phyloP scores from a whole-genome alignment of 176 grass and related monocot species.

The Aegilops tauschii region DNA sequence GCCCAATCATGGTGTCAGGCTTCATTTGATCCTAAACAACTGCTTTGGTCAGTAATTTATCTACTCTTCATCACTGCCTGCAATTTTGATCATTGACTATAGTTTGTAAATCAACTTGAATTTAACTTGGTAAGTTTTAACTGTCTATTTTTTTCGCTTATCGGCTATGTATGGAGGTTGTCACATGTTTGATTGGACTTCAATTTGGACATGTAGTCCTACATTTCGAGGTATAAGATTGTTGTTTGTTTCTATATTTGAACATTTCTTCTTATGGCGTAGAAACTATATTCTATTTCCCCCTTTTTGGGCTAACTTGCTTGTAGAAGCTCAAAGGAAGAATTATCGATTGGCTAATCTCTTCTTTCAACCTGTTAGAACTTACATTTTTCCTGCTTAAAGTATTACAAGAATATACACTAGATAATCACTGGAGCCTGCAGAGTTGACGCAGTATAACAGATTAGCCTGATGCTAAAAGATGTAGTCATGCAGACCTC shows the following conservation, averaged over 20 bases:
- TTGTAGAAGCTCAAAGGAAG: constrained; percentile 59
- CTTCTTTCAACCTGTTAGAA: constrained; percentile 52
- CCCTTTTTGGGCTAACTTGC: not conserved
- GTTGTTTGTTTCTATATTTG: not conserved
- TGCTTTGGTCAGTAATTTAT: constrained; percentile 46
- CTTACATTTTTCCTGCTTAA: constrained; percentile 31
- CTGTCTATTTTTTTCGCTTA: not conserved
- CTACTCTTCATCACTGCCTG: not conserved
- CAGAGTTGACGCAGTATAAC: too few species aligned
- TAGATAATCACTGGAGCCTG: too few species aligned
- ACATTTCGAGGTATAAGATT: constrained; percentile 57
- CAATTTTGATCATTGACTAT: not conserved
- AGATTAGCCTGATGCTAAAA: too few species aligned
- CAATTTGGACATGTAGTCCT: constrained; percentile 75
- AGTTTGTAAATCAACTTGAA: not conserved
- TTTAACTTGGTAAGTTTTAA: not conserved
- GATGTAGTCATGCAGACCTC: too few species aligned
- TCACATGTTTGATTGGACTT: constrained; percentile 77
- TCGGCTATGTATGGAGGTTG: constrained; percentile 73
- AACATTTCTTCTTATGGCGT: not conserved
- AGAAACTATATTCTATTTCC: not conserved
- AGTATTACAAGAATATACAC: too few species aligned
- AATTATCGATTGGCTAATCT: constrained; percentile 49
- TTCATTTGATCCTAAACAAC: constrained; percentile 65
- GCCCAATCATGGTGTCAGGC: constrained; percentile 63